Evolutionary conservation across 78 protist species (phyloP).

Genomic region (Dictyostelium firmibasis): DNA sequence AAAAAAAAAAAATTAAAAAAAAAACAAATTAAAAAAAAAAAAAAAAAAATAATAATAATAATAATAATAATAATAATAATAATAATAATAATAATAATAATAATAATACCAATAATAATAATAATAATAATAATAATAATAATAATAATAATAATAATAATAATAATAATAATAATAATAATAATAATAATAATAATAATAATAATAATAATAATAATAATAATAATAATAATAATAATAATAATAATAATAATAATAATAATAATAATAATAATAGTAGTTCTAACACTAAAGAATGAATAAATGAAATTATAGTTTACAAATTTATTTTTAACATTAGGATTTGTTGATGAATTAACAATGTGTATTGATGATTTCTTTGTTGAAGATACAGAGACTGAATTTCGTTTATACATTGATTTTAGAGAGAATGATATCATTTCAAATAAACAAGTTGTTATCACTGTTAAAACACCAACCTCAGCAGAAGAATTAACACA

Average conservation of each 20-base stretch:
- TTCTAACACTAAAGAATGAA: background rate
- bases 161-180: too few relatives aligned
- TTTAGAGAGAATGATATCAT: constrained; percentile 8
- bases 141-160: background rate
- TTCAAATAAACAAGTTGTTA: background rate
- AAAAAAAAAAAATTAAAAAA: background rate
- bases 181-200: background rate
- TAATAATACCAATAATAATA: too few relatives aligned
- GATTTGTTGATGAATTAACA: background rate
- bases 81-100: too few relatives aligned
- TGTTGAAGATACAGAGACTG: constrained; percentile 3
- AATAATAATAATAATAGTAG: too few relatives aligned
- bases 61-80: too few relatives aligned
- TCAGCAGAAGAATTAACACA: background rate
- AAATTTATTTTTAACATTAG: background rate
- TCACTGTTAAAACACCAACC: background rate
- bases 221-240: background rate
- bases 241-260: background rate
- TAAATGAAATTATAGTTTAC: background rate
- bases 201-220: too few relatives aligned
- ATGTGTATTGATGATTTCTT: background rate
- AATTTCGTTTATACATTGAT: background rate
- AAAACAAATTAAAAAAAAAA: too few relatives aligned
- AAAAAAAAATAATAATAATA: too few relatives aligned
- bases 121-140: too few relatives aligned